Conservation (phyloP, 202 grass and related monocot species). For the Setaria viridis region DNA sequence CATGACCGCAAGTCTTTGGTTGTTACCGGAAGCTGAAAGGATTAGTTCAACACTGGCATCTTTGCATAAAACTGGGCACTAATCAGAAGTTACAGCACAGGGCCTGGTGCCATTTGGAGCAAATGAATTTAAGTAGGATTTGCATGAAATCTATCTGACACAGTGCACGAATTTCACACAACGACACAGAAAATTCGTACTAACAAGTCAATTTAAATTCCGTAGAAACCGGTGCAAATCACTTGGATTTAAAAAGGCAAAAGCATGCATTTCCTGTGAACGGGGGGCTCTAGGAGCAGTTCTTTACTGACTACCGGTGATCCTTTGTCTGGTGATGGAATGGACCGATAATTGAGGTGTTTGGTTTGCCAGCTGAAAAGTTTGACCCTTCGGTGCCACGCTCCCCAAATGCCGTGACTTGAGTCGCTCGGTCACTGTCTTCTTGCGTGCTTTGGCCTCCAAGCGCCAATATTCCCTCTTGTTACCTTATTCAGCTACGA, state of each 20-base stretch:
- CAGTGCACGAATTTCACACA: background rate
- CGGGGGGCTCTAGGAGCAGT: slow-evolving; percentile 29
- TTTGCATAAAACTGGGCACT: background rate
- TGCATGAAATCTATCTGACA: background rate
- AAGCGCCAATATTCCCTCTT: background rate
- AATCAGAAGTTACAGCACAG: background rate
- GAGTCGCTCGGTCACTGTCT: background rate
- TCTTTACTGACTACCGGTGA: background rate
- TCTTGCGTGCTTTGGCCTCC: slow-evolving; percentile 46
- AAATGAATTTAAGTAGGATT: background rate
- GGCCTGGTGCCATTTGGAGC: background rate
- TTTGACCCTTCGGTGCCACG: slow-evolving; percentile 45
- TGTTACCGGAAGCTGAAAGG: slow-evolving; percentile 3
- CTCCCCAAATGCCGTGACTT: slow-evolving; percentile 33
- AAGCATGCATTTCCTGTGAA: background rate
- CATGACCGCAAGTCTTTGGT: background rate
- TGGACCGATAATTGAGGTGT: background rate
- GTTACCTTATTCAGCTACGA: slow-evolving; percentile 9
- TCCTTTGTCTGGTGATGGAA: slow-evolving; percentile 2
- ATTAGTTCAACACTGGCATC: background rate
- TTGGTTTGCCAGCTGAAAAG: slow-evolving; percentile 50
- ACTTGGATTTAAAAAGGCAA: too few relatives aligned
- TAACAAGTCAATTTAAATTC: background rate
- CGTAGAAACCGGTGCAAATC: too few relatives aligned
- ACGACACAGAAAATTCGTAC: background rate